Conservation (phyloP, 164 flowering plant species). For the Tetrastigma voinierianum region DNA sequence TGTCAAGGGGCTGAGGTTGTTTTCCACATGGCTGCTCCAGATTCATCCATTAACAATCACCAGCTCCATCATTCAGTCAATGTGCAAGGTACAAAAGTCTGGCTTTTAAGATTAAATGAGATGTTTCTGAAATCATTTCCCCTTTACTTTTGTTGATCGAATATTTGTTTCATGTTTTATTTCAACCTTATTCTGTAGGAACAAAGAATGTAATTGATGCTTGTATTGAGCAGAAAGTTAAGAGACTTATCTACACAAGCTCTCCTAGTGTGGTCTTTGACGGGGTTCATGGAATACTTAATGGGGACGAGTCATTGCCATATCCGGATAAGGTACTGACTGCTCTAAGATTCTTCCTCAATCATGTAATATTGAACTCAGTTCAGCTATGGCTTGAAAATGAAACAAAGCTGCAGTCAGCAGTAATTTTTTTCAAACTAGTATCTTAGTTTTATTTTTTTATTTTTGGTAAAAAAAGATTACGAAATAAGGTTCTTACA, state of each 20-base stretch:
- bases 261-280: slow-evolving; percentile 98
- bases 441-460: not conserved
- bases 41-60: slow-evolving; percentile 86
- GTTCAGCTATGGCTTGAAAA: not conserved
- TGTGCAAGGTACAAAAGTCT: slow-evolving; percentile 59
- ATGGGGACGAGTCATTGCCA: slow-evolving; percentile 83
- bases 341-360: not conserved
- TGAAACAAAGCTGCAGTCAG: not conserved
- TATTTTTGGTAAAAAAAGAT: no score
- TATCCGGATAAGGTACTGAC: slow-evolving; percentile 71
- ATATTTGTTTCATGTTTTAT: slow-evolving; percentile 12
- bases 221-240: slow-evolving; percentile 73
- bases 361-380: not conserved
- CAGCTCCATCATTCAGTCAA: slow-evolving; percentile 91
- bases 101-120: not conserved
- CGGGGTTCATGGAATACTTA: slow-evolving; percentile 73
- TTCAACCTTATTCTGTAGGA: slow-evolving; percentile 38
- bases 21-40: slow-evolving; percentile 99
- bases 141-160: not conserved
- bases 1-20: slow-evolving; percentile 79
- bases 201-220: slow-evolving; percentile 88
- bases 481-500: no score
- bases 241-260: slow-evolving; percentile 86
- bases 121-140: not conserved
- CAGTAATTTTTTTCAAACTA: not conserved